Base-by-base conservation (phyloP, 1,284 basidiomycete species). In the Blastosporella zonata region DNA sequence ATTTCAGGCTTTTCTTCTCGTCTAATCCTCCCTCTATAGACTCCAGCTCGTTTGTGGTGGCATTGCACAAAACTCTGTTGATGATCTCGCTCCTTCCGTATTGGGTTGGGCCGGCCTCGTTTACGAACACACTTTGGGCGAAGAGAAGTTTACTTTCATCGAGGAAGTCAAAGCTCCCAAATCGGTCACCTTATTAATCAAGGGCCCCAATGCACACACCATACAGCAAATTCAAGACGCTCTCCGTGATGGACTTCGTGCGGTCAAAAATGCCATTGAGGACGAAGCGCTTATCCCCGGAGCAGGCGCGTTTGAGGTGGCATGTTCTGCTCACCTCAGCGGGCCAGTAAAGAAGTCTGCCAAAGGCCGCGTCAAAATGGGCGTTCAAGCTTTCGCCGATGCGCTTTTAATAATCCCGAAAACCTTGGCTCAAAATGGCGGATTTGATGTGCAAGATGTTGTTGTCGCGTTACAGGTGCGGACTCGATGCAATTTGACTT, bases 81-180 rank as follows among this genome's bases (percentile, higher is more conserved):
- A 99, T 59, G 97, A 99, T 67, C 78, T 99, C 36, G 84, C 82
- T 10, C 93, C 95, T 7, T 89, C 92, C 47, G 79, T 94, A 33
- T 82, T 99, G 35, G 97, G 97, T 34, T 97, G 92, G 84, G 97
- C 97, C 33, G 97, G 97, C 4, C 82, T 99, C 47, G 94, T 99
- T 22, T 99, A 99, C 72, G 97, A 99, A 71, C 95, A 99, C 70
- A 98, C 96, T 7, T 81, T 99, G 21, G 96, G 97, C 57, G 97
- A 99, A 71, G 97, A 99, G 66, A 99, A 99, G 68, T 99, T 82
- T 71, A 99, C 97, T 0, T 99, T 99, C 67, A 79, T 99, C 41
- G 97, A 99, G 69, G 93, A 99, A 55, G 94, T 97, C 67, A 92
- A 89, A 69, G 84, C 90, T 52, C 96, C 97, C n/a, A 95, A 93